Evolutionary conservation across 169 alveolate genomes (phyloP), one percentile per base, ranked within the genome.

Genomic region (Eimeria sp.): DNA sequence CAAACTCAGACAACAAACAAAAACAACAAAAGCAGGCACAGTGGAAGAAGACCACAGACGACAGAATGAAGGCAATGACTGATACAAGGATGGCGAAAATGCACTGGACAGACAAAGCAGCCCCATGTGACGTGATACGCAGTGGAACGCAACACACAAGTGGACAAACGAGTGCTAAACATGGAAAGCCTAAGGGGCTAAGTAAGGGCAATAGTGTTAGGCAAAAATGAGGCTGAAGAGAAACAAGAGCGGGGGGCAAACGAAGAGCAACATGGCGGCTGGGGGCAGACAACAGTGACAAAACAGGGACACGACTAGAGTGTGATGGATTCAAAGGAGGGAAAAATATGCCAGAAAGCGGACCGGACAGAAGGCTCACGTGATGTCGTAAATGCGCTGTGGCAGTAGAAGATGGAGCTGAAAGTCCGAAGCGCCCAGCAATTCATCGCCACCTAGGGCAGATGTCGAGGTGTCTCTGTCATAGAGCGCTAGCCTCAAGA

Each of bases 371-470:
- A 51, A 4, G 22, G 14, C 95, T 34, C 72, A 92, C 95, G 86
- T 78, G 34, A 92, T 75, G 43, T 92, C 95, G 72, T 92, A 92
- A 0, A 92, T 75, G 49, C 65, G 57, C 82, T 20, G 61, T 3
- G 95, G 92, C 88, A 76, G 43, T 75, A 92, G 54, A 61, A 92
- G 84, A 30, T 92, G 95, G 9, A 92, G 40, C 34, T 83, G 95
- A 49, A 92, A 30, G 20, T 92, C 95, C 73, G 78, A 30, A 22
- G 86, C 82, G 22, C 95, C 95, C 54, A 92, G 73, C 54, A 92
- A 49, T 40, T 92, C 95, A 65, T 92, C 95, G 51, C 72, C 84
- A 7, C 91, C 95, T 3, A 92, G n/a, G 14, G 63, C 90, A 16
- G 83, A 89, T 25, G 47, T 49, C 7, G 95, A 73, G 4, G 63